Base-by-base conservation (phyloP, 176 grass and related monocot species). In the Pontederia crassipes region DNA sequence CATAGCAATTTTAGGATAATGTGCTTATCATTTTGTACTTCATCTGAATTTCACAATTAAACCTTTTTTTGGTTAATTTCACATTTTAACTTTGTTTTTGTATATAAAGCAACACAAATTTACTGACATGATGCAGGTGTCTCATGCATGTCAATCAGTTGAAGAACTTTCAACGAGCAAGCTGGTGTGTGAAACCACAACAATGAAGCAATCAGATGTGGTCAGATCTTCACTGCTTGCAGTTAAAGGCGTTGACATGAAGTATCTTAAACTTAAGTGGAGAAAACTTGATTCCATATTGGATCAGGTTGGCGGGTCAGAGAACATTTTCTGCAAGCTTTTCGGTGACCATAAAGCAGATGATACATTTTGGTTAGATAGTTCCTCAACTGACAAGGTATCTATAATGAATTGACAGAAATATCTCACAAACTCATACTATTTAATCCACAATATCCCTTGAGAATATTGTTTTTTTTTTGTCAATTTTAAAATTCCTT, bases 351-450 rank as follows among this genome's bases (percentile, higher is more conserved):
- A 85, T 18, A 88, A 68, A 5, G 66, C 74, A 14, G 75, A 84
- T 70, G 87, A 91, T 46, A 97, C 92, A 4, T 91, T 97, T 91
- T 97, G 92, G 92, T 66, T 97, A 61, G 92, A 97, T 65, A 97
- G 92, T 72, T 97, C 92, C 65, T 91, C 92, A 73, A 72, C 73
- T 11, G 92, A 97, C 71, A 81, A 97, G 83, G 92, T 97, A 72
- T 56, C 20, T 24, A 24, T 24, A 24, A 24, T 24, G 20, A 24
- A 24, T 24, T 24, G 20, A 24, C 20, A 24, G 20, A 24, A 24
- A 24, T 24, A 24, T 24, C 20, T 24, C 20, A 24, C 20, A 24
- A 24, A 24, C 20, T 24, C 29, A 80, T 77, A 56, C 51, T 61
- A 56, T 59, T 67, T 47, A 29, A 17, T 50, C 12, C 58, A 66